Conservation (phyloP, 306 rosid genomes). For the Mimosa pudica region DNA sequence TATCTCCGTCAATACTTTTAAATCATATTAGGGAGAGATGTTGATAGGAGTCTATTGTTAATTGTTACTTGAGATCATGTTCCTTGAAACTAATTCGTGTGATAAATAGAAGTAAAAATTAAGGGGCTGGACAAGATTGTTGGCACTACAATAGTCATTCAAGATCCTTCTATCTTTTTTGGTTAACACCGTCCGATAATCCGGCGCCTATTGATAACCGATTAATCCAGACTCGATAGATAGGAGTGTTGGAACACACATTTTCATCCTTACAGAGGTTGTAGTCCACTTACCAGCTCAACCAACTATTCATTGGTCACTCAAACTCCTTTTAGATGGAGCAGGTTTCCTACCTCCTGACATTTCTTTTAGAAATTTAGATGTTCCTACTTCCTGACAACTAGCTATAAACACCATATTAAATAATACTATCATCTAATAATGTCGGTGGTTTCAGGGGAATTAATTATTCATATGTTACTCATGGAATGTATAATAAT, state of each 20-base stretch:
- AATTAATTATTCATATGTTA: not conserved
- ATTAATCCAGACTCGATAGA: too few relatives aligned
- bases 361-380: not conserved
- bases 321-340: conserved; percentile 17
- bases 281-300: too few relatives aligned
- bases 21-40: too few relatives aligned
- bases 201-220: too few relatives aligned
- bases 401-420: not conserved
- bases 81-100: too few relatives aligned
- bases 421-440: not conserved
- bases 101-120: not conserved
- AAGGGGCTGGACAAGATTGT: not conserved
- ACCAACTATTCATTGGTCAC: too few relatives aligned
- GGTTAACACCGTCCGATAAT: too few relatives aligned
- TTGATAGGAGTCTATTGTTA: too few relatives aligned
- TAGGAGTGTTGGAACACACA: too few relatives aligned
- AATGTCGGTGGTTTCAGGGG: not conserved
- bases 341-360: conserved; percentile 17
- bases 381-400: not conserved
- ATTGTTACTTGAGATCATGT: too few relatives aligned
- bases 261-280: too few relatives aligned
- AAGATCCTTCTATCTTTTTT: not conserved
- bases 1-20: too few relatives aligned
- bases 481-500: not conserved
- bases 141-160: not conserved